A percentile compares a stretch with the other conserved stretches of the same genome.
Conservation (phyloP, 2,329 filamentous ascomycete genomes). For the Ceratocystis cubensis region DNA sequence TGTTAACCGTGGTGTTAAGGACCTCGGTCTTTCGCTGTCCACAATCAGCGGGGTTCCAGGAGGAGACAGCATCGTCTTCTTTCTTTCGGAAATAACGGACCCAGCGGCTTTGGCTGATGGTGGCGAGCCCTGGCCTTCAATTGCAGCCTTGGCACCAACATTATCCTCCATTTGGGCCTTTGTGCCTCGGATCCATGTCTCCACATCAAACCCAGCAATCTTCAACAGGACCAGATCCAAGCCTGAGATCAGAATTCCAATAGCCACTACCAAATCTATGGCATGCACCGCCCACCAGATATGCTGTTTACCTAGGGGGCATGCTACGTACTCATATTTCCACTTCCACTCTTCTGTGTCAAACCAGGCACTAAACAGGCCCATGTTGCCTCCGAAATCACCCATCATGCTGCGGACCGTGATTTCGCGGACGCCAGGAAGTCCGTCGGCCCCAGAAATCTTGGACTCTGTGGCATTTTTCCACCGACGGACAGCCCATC, state of each 20-base stretch:
- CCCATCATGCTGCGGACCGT: constrained; percentile 99
- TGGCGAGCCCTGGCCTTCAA: background rate
- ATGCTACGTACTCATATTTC: constrained; percentile 69
- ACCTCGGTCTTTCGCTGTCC: background rate
- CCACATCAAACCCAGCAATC: constrained; percentile 13
- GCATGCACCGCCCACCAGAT: constrained; percentile 61
- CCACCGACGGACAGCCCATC: constrained; percentile 42
- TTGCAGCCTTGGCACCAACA: background rate
- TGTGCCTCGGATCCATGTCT: constrained; percentile 11
- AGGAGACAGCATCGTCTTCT: constrained; percentile 4
- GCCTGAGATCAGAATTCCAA: constrained; percentile 7
- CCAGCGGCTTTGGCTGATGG: background rate
- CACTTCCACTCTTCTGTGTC: constrained; percentile 61
- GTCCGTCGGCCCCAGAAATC: constrained; percentile 32
- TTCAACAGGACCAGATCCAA: constrained; percentile 10
- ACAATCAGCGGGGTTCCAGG: background rate
- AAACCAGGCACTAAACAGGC: constrained; percentile 81
- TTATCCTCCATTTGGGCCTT: background rate
- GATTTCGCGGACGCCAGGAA: constrained; percentile 67
- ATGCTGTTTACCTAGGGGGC: constrained; percentile 72
- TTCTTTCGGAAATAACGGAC: background rate
- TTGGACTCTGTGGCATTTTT: constrained; percentile 31
- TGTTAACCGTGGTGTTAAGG: constrained; percentile 33
- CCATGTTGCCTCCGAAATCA: constrained; percentile 82
- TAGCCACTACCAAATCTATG: constrained; percentile 7